Base-by-base conservation (phyloP, 345 rosid species). In the Gossypium turneri region DNA sequence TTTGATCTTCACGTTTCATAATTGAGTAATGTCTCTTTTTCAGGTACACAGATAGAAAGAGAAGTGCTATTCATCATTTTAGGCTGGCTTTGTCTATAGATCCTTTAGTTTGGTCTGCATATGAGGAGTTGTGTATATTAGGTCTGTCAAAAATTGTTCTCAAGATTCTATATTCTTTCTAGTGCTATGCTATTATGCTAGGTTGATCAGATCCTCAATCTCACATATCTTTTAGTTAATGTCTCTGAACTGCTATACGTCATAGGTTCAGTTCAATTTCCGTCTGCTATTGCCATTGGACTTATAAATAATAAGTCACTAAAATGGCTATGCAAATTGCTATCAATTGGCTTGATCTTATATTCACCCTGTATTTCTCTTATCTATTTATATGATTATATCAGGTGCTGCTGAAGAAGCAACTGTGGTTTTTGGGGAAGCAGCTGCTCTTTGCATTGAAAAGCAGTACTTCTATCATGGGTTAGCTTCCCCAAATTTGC, bases 91-190 rank as follows among this genome's bases (percentile, higher is more conserved):
- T 93, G 84, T 82, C 93, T 29, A 74, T 89, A 60, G 98, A 93
- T 88, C 99, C 99, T 73, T 85, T 95, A 75, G 86, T 90, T 68
- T 95, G 99, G 99, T 87, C 88, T 67, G 98, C 99, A 60, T 95
- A 90, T 63, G 98, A 95, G 82, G 98, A 95, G 80, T 84, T 95
- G 65, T 93, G 99, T 78, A 71, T 86, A 57, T 82, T 95, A 92
- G 99, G 99, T 95, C 9, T 80, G 86, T 79, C 67, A 12, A 68
- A 55, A 59, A 75, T 47, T 25, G 15, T 34, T 45, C 66, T 50
- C 2, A 29, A 50, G 73, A 22, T 13, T 73, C 53, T 27, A 19
- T 24, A 66, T 66, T 45, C 13, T 29, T 74, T 38, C 19, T 25
- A 65, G 22, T 80, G 59, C 70, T 27, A 65, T 61, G 70, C 67